phyloP scores from a whole-genome alignment of 2,329 filamentous ascomycete species.

The Echinosphaeria canescens region DNA sequence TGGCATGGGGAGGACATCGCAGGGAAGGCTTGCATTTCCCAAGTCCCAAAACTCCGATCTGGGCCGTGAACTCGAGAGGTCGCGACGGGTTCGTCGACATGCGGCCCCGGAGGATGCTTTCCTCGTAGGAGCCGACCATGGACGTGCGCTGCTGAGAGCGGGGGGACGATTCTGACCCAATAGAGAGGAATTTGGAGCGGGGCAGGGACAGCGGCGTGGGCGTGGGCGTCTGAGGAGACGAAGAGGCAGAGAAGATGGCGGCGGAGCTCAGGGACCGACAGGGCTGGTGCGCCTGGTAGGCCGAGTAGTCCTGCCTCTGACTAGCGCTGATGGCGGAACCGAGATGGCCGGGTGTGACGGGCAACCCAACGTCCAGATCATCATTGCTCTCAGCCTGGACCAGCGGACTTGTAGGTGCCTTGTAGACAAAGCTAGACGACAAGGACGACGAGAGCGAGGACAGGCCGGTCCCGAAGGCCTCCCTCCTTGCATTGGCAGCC shows the following conservation, averaged over 20 bases:
- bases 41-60: slow-evolving; percentile 81
- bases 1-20: slow-evolving; percentile 76
- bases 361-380: slow-evolving; percentile 42
- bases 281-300: slow-evolving; percentile 62
- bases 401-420: slow-evolving; percentile 78
- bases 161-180: slow-evolving; percentile 55
- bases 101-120: slow-evolving; percentile 80
- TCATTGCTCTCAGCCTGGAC: slow-evolving; percentile 77
- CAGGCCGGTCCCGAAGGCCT: slow-evolving; percentile 19
- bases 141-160: slow-evolving; percentile 73
- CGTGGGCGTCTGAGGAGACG: slow-evolving; percentile 27
- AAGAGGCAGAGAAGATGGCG: slow-evolving; percentile 17
- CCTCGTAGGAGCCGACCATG: slow-evolving; percentile 96
- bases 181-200: too few relatives aligned
- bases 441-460: slow-evolving; percentile 51
- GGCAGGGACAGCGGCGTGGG: too few relatives aligned
- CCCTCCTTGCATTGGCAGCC: too few relatives aligned
- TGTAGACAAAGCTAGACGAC: slow-evolving; percentile 62
- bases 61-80: slow-evolving; percentile 78
- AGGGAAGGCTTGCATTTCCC: slow-evolving; percentile 76
- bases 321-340: too few relatives aligned
- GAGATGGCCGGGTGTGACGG: too few relatives aligned
- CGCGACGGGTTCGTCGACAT: slow-evolving; percentile 96
- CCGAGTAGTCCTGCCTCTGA: slow-evolving; percentile 33
- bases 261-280: slow-evolving; percentile 50